Base-by-base conservation (phyloP, 768 basidiomycete genomes). In the Tulasnella sp. region DNA sequence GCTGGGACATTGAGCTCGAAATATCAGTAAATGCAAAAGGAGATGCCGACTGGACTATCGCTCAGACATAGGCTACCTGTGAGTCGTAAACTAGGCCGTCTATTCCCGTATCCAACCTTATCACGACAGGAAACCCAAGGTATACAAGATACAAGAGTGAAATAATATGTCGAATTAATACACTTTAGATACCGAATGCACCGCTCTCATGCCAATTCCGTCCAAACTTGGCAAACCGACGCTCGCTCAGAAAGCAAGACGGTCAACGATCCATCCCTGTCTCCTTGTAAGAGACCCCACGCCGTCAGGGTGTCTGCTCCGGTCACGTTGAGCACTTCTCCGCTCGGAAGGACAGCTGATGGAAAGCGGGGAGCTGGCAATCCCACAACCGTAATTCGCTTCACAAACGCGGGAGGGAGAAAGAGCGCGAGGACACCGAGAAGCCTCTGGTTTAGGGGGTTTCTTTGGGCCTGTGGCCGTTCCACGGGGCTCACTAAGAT, bases 1-100 rank as follows among this genome's bases (percentile, higher is more conserved):
- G 70, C 23, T 77, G 77, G 77, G 77, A 77, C 39, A 57, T 77
- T 5, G 77, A 77, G 23, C 37, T 77, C 5, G 71, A 77, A 46
- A 77, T 77, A 2, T 29, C 46, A 23, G 71, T 77, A 20, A 46
- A 55, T 55, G 35, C 42, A 23, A 77, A 77, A 46, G 77, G 77
- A 20, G 77, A 77, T 26, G 77, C 69, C 7, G 77, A 77, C 32
- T 77, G 77, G 77, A 77, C 67, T 0, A 20, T 77, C 6, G 67
- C 44, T n/a, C 77, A 77, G 44, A 73, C 69, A 23, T 77, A 61
- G 37, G 35, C 5, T 23, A 23, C 16, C 26, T 67, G 61, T 67
- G 61, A 67, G 32, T 35, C 11, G 32, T 67, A 18, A 13, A 67
- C 18, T 6, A 26, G 61, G 13, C 29, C 15, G 32, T 67, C 29